A percentile compares a stretch with the other conserved stretches of the same genome.
Evolutionary conservation across 257 asterid species (phyloP).

Genomic region (Euphrasia confusa): DNA sequence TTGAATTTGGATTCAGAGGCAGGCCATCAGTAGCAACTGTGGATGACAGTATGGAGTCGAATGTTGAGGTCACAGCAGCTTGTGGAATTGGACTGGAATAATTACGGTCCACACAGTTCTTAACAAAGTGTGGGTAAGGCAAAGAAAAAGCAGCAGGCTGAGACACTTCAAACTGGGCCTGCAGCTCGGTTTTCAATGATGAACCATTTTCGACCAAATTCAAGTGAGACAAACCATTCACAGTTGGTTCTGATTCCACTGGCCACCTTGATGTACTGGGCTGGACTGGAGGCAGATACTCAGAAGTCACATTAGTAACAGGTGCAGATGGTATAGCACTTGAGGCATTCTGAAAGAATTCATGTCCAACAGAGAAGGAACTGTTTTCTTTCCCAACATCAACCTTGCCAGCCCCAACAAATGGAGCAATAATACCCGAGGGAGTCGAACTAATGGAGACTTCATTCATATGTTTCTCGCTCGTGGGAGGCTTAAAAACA

Average conservation of each 20-base stretch:
- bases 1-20: slow-evolving; percentile 37
- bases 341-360: slow-evolving; percentile 35
- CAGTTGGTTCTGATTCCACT: slow-evolving; percentile 31
- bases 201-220: slow-evolving; percentile 49
- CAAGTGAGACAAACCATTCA: slow-evolving; percentile 47
- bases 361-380: slow-evolving; percentile 37
- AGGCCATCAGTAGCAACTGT: slow-evolving; percentile 33
- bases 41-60: slow-evolving; percentile 44
- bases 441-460: slow-evolving; percentile 25
- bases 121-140: slow-evolving; percentile 42
- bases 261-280: slow-evolving; percentile 43
- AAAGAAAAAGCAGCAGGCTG: slow-evolving; percentile 46
- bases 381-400: slow-evolving; percentile 35
- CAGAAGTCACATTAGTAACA: slow-evolving; percentile 33
- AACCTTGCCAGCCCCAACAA: slow-evolving; percentile 26
- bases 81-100: slow-evolving; percentile 35
- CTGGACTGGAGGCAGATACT: slow-evolving; percentile 39
- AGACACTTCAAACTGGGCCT: slow-evolving; percentile 39
- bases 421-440: slow-evolving; percentile 27
- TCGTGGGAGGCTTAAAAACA: slow-evolving; percentile 60
- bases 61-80: slow-evolving; percentile 38
- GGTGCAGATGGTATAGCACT: slow-evolving; percentile 30
- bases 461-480: slow-evolving; percentile 51
- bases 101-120: slow-evolving; percentile 24
- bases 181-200: slow-evolving; percentile 33